Evolutionary conservation across 176 grass and related monocot genomes (phyloP), one percentile per base, ranked within the genome.

Genomic region (Hordeum marinum): DNA sequence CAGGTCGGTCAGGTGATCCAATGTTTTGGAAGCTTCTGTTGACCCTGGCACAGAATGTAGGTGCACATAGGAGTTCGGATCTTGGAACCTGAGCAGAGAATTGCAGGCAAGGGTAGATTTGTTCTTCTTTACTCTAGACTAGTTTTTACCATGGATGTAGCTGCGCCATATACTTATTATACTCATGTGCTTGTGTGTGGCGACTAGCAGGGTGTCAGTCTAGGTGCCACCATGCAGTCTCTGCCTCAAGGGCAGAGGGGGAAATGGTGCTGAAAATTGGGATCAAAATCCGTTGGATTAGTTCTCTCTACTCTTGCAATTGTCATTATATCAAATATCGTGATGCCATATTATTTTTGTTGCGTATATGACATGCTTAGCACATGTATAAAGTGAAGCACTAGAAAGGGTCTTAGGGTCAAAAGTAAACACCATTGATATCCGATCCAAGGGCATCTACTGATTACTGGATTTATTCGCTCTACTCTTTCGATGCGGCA

Each of bases 31-130:
- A 71, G 63, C 69, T 76, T 77, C 76, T 35, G 85, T 71, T 84
- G 85, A 80, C 89, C 41, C 34, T 1, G 69, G 29, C 46, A 40
- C 75, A 52, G 5, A 43, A 29, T 25, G 70, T 55, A 54, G 84
- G 84, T 76, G 43, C 85, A 80, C 60, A 75, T 79, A 83, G 75
- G 88, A 87, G 75, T 54, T 83, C 21, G 84, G 42, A 75, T 87
- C 83, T 80, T 76, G 80, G 75, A 83, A 83, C 18, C 35, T 60
- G 80, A 75, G 4, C 59, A 12, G 89, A 37, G 50, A 24, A 37
- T 45, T 31, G 57, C 46, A 79, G 31, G 35, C 11, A 26, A 68
- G 18, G 21, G 68, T 45, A 74, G 15, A 67, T n/a, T 24, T 84
- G 82, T 80, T 85, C 45, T 42, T 80, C 45, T 29, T 41, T 40